Evolutionary conservation across 2,329 filamentous ascomycete genomes (phyloP), one percentile per base, ranked within the genome.

Genomic region (Pseudogymnoascus sp.): DNA sequence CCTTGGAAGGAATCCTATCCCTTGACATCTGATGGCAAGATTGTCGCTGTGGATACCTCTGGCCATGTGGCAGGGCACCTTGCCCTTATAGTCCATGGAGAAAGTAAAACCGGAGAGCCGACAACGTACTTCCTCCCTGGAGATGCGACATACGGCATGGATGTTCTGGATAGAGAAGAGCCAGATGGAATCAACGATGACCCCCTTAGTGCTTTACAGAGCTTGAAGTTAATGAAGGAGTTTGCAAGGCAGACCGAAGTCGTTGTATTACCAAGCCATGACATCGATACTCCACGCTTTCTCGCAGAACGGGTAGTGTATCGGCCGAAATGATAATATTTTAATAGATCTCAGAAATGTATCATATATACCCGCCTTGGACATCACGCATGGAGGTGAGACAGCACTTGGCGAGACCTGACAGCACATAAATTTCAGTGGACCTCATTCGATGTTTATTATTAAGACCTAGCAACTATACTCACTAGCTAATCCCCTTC

Each of bases 61-160:
- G 73, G 73, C 6, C 72, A 74, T 60, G 70, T 73, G 4, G 68
- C 68, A 1, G 72, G 73, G 0, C 73, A 74, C 60, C 63, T 73
- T 8, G 69, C 68, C 5, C 20, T 74, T 38, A 61, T 74, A n/a
- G 63, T 67, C 4, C 63, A 67, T 59, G 64, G 60, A 1, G 68
- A 66, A 16, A 63, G 58, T 1, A 65, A 62, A 43, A 71, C 62
- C 14, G 30, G 30, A 33, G 30, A 33, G 9, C 1, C 30, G 6
- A 33, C 30, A 33, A 33, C 30, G 9, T 73, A 71, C 43, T 63
- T 72, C 4, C 64, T 73, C 16, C 63, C 70, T 1, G 68, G 70
- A 0, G 71, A 74, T 60, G 70, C 72, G 18, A 72, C 70, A 6
- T 74, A 74, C 57, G 65, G 65, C 2, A 57, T 72, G 16, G 64